Base-by-base conservation (phyloP, 2,329 filamentous ascomycete genomes). In the Raffaelea arxii region DNA sequence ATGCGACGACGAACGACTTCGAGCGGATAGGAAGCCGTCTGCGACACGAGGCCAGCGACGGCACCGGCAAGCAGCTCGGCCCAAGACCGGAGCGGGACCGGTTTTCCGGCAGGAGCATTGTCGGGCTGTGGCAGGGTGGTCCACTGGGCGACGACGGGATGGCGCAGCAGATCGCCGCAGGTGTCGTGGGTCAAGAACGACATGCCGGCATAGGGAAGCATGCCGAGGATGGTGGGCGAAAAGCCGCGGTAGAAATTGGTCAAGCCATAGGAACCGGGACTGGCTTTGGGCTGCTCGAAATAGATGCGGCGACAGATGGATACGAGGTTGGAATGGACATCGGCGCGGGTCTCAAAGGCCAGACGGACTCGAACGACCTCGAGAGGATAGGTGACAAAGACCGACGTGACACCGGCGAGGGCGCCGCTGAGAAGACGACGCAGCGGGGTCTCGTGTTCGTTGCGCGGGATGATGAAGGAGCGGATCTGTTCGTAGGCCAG, bases 401-500 rank as follows among this genome's bases (percentile, higher is more conserved):
- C 92, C 6, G 86, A 92, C 1, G 89, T 87, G 51, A 94, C 82
- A 48, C 92, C 91, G 9, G 86, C 86, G 25, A 88, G 59, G 49
- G 82, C 81, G 41, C 87, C 87, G 49, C 81, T 83, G 22, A 85
- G 57, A 42, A 92, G 77, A 11, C 92, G 78, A 43, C 92, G 79
- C 24, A 84, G 63, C 1, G 84, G 77, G 0, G 91, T 97, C 62
- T 98, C 92, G 48, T 94, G 75, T 6, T 82, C 70, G 44, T 72
- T 78, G 32, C 67, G 70, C 2, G 77, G 77, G 51, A 98, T 97
- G 25, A 97, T 60, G 14, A 82, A 58, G 12, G 84, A 79, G 49
- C 92, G 86, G 53, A 96, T 87, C 65, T 98, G 92, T 64, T 98
- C 92, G 68, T 98, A 98, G 40, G 91, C 90, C 37, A 98, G 77